Percentiles rank a stretch among this genome's conserved stretches.
Evolutionary conservation across 768 basidiomycete genomes (phyloP).

Genomic region (Lactifluus volemus): DNA sequence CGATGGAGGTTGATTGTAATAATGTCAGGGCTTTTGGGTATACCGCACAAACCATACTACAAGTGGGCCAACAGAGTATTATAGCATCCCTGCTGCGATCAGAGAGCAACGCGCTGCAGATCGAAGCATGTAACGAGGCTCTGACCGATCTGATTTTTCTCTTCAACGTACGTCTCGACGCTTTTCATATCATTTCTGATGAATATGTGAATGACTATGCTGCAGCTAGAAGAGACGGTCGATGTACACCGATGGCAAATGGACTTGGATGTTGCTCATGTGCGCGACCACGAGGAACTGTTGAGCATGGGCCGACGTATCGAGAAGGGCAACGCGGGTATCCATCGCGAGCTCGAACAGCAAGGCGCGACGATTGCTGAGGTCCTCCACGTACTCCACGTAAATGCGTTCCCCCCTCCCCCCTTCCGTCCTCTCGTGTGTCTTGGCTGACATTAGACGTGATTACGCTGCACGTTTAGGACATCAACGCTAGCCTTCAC

Average conservation of each 20-base stretch:
- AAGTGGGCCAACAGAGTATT: conserved; percentile 17
- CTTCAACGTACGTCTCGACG: conserved; percentile 10
- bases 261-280: conserved; percentile 10
- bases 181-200: too few relatives aligned
- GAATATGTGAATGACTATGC: too few relatives aligned
- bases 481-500: neutral
- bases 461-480: neutral
- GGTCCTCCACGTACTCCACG: conserved; percentile 11
- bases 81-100: conserved; percentile 14
- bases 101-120: conserved; percentile 12
- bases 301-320: conserved; percentile 9
- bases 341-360: conserved; percentile 15
- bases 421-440: neutral
- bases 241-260: conserved; percentile 15
- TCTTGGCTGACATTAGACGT: neutral
- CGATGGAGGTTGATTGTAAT: too few relatives aligned
- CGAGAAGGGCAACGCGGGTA: conserved; percentile 12
- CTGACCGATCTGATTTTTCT: conserved; percentile 17
- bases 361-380: conserved; percentile 16
- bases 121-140: conserved; percentile 17
- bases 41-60: conserved; percentile 7
- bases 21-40: conserved; percentile 13
- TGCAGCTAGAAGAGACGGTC: conserved; percentile 13
- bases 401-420: neutral
- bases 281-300: conserved; percentile 15